These are phyloP conservation scores for Auricularia heimuer DNA, from an alignment of 768 basidiomycete species.

Conservation along the genomic window DNA sequence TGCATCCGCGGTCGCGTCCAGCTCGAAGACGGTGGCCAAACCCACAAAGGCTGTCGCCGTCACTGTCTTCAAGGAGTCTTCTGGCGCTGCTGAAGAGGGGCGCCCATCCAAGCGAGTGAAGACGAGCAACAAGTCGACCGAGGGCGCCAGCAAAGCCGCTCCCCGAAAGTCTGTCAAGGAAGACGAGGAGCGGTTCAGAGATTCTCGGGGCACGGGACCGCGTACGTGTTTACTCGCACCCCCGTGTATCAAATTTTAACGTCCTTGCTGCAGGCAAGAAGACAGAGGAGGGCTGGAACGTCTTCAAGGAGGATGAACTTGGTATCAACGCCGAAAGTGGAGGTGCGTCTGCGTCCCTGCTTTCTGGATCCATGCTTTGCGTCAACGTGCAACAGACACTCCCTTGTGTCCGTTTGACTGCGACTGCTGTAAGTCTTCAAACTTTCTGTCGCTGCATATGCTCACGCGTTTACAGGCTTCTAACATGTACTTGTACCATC, in stretches of 20 bases:
- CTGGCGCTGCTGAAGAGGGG: neutral
- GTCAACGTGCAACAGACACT: slow-evolving; percentile 45
- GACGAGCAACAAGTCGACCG: neutral
- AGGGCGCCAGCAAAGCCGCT: neutral
- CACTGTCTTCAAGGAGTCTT: neutral
- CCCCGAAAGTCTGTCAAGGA: slow-evolving; percentile 2
- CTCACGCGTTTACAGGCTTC: neutral
- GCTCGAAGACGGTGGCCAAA: neutral
- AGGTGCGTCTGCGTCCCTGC: slow-evolving; percentile 36
- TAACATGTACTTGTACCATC: neutral
- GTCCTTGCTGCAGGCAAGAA: slow-evolving; percentile 44
- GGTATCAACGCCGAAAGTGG: slow-evolving; percentile 59
- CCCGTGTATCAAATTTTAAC: slow-evolving; percentile 6
- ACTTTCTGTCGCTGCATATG: neutral
- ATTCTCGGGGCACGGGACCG: slow-evolving; percentile 64
- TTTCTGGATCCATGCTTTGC: slow-evolving; percentile 11
- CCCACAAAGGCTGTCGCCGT: neutral
- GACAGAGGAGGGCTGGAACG: slow-evolving; percentile 70
- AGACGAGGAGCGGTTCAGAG: slow-evolving; percentile 47
- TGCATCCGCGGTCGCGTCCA: neutral
- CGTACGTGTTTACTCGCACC: slow-evolving; percentile 36
- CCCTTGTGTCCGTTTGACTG: slow-evolving; percentile 84
- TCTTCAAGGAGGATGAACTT: slow-evolving; percentile 79
- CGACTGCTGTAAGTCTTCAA: slow-evolving; percentile 60
- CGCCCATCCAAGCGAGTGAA: neutral